Evolutionary conservation across 169 alveolate species (phyloP).

Genomic region (Cryptosporidium canis): DNA sequence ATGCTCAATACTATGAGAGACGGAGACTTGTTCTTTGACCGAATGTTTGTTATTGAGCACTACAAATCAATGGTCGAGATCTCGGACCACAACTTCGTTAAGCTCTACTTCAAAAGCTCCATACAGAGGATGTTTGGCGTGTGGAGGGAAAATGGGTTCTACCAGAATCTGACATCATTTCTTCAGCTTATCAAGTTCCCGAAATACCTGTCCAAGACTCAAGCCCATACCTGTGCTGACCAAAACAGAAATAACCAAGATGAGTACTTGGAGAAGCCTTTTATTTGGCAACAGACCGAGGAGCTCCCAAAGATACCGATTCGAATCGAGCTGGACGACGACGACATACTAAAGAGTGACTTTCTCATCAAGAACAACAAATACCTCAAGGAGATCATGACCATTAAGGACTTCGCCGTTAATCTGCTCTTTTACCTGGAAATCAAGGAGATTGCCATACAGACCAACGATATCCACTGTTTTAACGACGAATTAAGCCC

Average conservation of each 20-base stretch:
- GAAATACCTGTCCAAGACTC: conserved; percentile 21
- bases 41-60: conserved; percentile 42
- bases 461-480: conserved; percentile 21
- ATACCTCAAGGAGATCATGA: not conserved
- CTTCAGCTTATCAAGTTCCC: conserved; percentile 18
- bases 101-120: conserved; percentile 4
- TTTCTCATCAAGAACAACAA: conserved; percentile 8
- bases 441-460: conserved; percentile 26
- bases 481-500: conserved; percentile 18
- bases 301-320: conserved; percentile 9
- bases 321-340: conserved; percentile 12
- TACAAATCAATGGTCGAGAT: conserved; percentile 12
- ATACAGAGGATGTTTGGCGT: conserved; percentile 47
- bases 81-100: not conserved
- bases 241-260: not conserved
- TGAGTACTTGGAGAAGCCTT: not conserved
- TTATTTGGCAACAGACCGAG: not conserved
- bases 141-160: conserved; percentile 69
- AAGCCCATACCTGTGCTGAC: not conserved
- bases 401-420: conserved; percentile 2
- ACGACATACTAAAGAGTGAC: conserved; percentile 18
- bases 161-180: conserved; percentile 32
- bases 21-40: not conserved
- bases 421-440: conserved; percentile 26
- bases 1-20: conserved; percentile 16